Evolutionary conservation across 2,329 filamentous ascomycete genomes (phyloP).

Genomic region (Epichloe sibirici): DNA sequence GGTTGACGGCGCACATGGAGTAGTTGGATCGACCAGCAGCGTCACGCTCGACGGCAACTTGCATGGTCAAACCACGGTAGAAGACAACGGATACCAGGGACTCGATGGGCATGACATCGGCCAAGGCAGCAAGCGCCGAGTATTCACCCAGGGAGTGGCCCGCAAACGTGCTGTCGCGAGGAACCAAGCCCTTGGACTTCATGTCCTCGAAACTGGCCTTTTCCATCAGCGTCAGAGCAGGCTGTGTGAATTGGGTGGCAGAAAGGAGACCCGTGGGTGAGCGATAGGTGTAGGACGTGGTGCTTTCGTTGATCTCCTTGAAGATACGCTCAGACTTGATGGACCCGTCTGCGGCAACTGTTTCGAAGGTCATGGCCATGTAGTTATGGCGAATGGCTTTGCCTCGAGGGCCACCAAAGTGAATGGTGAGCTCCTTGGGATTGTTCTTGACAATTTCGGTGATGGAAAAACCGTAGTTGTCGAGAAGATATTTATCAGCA

Average conservation of each 20-base stretch:
- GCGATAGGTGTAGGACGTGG: constrained; percentile 91
- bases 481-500: constrained; percentile 94
- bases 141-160: constrained; percentile 98
- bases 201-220: constrained; percentile 99
- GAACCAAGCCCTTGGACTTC: constrained; percentile 91
- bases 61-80: constrained; percentile 98
- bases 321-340: constrained; percentile 99
- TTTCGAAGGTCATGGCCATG: constrained; percentile 99
- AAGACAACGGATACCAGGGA: constrained; percentile 96
- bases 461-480: constrained; percentile 97
- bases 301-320: constrained; percentile 90
- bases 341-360: constrained; percentile 78
- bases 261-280: constrained; percentile 91
- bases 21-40: constrained; percentile 90
- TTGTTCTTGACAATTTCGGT: constrained; percentile 99
- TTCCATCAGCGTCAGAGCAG: constrained; percentile 95
- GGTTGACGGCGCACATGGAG: constrained; percentile 98
- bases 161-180: constrained; percentile 92
- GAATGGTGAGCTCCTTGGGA: constrained; percentile 94
- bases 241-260: constrained; percentile 96
- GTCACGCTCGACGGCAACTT: constrained; percentile 96
- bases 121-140: constrained; percentile 87
- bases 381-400: constrained; percentile 98
- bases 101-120: constrained; percentile 99
- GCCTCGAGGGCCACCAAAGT: constrained; percentile 92